phyloP scores from a whole-genome alignment of 129 eudicot genomes.

The Helianthus annuus region HanXRQr2.0-SUNRISE NC_035445.2:156335657-156336156 shows the following conservation, averaged over 20 bases:
- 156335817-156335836: neutral
- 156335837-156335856: neutral
- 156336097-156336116: no score
- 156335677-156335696: no score
- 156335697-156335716: no score
- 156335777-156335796: neutral
- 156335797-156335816: neutral
- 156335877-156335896: neutral
- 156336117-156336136: no score
- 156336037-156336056: no score
- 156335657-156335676: no score
- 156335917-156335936: neutral
- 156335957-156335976: no score
- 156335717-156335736: neutral
- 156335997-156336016: no score
- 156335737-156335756: neutral
- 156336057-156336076: no score
- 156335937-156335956: neutral
- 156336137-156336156: conserved; percentile 1
- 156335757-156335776: neutral
- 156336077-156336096: no score
- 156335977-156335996: no score
- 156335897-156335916: neutral
- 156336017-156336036: no score
- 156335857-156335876: neutral